Evolutionary conservation across 352 stramenopile species (phyloP).

Genomic region (Globisporangium alternatum): DNA sequence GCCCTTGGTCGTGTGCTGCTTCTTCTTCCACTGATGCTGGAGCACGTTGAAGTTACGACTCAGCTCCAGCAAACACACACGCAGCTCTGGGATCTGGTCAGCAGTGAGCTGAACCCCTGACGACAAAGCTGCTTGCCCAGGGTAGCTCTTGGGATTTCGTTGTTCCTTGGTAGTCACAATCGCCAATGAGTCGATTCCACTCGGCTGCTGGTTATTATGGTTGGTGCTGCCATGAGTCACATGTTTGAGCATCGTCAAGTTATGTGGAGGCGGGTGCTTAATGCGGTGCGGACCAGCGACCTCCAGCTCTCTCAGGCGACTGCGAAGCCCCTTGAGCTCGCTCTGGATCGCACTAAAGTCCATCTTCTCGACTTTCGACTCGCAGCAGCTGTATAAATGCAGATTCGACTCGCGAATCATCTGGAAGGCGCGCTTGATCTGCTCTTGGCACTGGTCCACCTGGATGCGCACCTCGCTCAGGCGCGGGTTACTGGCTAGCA

Average conservation of each 20-base stretch:
- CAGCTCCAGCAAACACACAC: constrained; percentile 68
- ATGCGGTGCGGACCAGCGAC: constrained; percentile 3
- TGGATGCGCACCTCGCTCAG: constrained; percentile 57
- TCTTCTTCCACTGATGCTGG: constrained; percentile 57
- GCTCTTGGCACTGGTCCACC: constrained; percentile 62
- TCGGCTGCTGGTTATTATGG: neutral
- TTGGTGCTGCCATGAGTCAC: neutral
- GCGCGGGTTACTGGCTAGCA: constrained; percentile 56
- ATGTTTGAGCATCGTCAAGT: neutral
- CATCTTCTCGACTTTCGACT: constrained; percentile 56
- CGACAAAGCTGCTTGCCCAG: neutral
- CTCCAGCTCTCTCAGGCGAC: constrained; percentile 34
- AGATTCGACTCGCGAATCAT: constrained; percentile 64
- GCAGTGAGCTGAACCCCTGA: constrained; percentile 23
- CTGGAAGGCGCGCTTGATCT: constrained; percentile 65
- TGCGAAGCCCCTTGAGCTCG: constrained; percentile 48
- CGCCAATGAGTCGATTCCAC: constrained; percentile 4
- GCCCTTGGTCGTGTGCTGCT: constrained; percentile 25
- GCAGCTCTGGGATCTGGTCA: constrained; percentile 59
- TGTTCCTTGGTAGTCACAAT: constrained; percentile 13
- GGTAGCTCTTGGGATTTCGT: neutral
- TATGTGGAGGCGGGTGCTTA: constrained; percentile 6
- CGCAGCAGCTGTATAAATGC: constrained; percentile 60
- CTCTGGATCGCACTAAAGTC: constrained; percentile 44
- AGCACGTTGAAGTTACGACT: constrained; percentile 68